These are phyloP conservation scores for Ogataea dorogensis DNA, from an alignment of 805 yeast genomes.

Conservation along the genomic window DNA sequence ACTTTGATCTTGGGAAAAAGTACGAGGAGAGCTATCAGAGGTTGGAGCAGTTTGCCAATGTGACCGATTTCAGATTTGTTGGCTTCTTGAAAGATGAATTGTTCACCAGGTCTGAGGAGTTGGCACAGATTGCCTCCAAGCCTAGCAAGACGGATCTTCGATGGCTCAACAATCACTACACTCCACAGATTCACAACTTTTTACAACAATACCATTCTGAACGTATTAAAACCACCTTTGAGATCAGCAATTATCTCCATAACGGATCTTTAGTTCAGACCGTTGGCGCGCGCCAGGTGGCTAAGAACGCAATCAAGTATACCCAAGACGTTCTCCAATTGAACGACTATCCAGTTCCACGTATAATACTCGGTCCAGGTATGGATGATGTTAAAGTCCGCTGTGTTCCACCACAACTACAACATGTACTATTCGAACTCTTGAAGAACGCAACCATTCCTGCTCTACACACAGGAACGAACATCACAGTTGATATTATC, in stretches of 20 bases:
- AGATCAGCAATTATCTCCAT: slow-evolving; percentile 25
- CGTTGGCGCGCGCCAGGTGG: slow-evolving; percentile 14
- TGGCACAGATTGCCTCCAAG: slow-evolving; percentile 17
- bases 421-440: slow-evolving; percentile 33
- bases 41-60: slow-evolving; percentile 4
- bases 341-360: slow-evolving; percentile 33
- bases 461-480: slow-evolving; percentile 22
- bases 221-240: slow-evolving; percentile 27
- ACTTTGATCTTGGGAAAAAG: slow-evolving; percentile 13
- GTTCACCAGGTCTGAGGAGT: slow-evolving; percentile 19
- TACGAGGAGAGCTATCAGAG: slow-evolving; percentile 10
- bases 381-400: slow-evolving; percentile 7
- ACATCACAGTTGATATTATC: slow-evolving; percentile 18
- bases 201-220: slow-evolving; percentile 25
- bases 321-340: slow-evolving; percentile 26
- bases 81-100: slow-evolving; percentile 20
- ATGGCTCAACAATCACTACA: slow-evolving; percentile 23
- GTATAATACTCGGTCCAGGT: slow-evolving; percentile 15
- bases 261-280: slow-evolving; percentile 16
- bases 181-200: slow-evolving; percentile 21
- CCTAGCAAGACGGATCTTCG: slow-evolving; percentile 17
- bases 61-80: slow-evolving; percentile 15
- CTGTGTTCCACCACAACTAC: slow-evolving; percentile 31
- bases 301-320: slow-evolving; percentile 20
- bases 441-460: slow-evolving; percentile 33